Evolutionary conservation across 2,329 filamentous ascomycete species (phyloP).

Genomic region (Cercospora citrullina): DNA sequence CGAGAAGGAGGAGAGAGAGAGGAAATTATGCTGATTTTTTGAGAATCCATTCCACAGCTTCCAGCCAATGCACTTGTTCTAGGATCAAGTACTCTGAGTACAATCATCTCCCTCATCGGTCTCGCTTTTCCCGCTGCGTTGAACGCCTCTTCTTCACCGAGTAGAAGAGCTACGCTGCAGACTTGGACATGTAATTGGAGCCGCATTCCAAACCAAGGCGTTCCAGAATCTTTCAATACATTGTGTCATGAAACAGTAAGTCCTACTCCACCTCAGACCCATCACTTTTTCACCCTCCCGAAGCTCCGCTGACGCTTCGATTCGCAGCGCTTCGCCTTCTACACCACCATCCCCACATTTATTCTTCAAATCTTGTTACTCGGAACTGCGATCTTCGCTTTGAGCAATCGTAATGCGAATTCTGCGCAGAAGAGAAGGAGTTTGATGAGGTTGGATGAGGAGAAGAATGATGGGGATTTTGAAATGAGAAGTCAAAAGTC

Average conservation of each 20-base stretch:
- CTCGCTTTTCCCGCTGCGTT: conserved; percentile 41
- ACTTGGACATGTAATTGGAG: conserved; percentile 43
- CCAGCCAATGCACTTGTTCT: conserved; percentile 43
- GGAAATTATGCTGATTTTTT: no score
- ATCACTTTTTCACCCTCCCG: no score
- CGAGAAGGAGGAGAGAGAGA: no score
- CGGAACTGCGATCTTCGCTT: conserved; percentile 23
- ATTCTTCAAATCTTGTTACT: conserved; percentile 41
- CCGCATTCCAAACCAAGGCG: conserved; percentile 28
- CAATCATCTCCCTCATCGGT: conserved; percentile 44
- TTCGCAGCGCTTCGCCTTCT: conserved; percentile 46
- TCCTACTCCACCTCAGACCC: no score
- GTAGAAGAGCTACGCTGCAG: conserved; percentile 40
- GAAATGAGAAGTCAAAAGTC: background rate
- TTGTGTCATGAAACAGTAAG: conserved; percentile 45
- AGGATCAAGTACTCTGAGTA: conserved; percentile 40
- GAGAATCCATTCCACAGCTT: conserved; percentile 33
- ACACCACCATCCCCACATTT: conserved; percentile 45
- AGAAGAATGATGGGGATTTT: conserved; percentile 25
- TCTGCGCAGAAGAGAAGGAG: background rate
- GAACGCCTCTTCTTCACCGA: conserved; percentile 31
- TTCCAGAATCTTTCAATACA: conserved; percentile 40
- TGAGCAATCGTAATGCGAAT: background rate
- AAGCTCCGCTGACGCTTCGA: no score
- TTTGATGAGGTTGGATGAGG: conserved; percentile 23